phyloP scores from a whole-genome alignment of 2,329 filamentous ascomycete species.

The Annulohypoxylon truncatum region DNA sequence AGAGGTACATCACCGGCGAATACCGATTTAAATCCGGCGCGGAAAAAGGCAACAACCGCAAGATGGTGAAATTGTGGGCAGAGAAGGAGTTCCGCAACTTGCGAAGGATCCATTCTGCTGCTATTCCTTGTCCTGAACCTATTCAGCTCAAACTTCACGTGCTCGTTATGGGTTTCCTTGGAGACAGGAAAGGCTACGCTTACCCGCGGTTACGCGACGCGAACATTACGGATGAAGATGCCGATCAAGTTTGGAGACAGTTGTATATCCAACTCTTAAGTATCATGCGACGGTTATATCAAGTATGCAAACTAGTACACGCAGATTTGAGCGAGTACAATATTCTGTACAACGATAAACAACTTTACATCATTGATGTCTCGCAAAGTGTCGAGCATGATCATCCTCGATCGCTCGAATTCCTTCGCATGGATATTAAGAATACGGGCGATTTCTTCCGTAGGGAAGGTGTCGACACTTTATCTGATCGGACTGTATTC shows the following conservation, averaged over 20 bases:
- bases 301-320: slow-evolving; percentile 90
- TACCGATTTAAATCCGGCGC: slow-evolving; percentile 91
- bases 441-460: slow-evolving; percentile 95
- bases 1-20: slow-evolving; percentile 95
- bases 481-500: slow-evolving; percentile 84
- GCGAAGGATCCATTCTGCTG: slow-evolving; percentile 82
- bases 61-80: slow-evolving; percentile 99
- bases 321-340: slow-evolving; percentile 99
- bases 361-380: slow-evolving; percentile 95
- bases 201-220: slow-evolving; percentile 91
- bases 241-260: slow-evolving; percentile 77
- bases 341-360: slow-evolving; percentile 84
- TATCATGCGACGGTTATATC: slow-evolving; percentile 94
- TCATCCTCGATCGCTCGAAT: slow-evolving; percentile 91
- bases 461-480: slow-evolving; percentile 82
- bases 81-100: slow-evolving; percentile 98
- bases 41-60: slow-evolving; percentile 93
- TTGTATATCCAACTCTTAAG: slow-evolving; percentile 87
- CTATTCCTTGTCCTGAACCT: slow-evolving; percentile 91
- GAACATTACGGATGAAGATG: slow-evolving; percentile 74
- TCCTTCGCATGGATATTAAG: slow-evolving; percentile 98
- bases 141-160: slow-evolving; percentile 93
- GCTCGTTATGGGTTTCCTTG: slow-evolving; percentile 92
- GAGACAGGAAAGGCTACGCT: slow-evolving; percentile 85
- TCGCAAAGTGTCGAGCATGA: slow-evolving; percentile 98